These are phyloP conservation scores for Dictyostelium citrinum DNA, from an alignment of 78 protist species.

Conservation along the genomic window DNA sequence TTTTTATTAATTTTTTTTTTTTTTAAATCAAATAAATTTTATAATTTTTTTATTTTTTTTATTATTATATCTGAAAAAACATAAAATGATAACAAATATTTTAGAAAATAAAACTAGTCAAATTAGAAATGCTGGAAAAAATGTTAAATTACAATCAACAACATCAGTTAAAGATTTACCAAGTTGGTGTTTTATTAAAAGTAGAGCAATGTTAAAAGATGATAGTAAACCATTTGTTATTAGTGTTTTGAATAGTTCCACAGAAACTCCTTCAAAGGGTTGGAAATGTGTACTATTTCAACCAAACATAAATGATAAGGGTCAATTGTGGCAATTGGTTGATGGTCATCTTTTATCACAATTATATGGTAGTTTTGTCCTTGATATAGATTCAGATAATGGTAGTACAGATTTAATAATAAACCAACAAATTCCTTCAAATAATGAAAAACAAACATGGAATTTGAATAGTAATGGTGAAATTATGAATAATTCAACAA, in stretches of 20 bases:
- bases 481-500: not conserved
- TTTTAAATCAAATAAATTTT: too few species aligned
- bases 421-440: not conserved
- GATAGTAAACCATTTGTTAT: not conserved
- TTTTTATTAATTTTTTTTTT: too few species aligned
- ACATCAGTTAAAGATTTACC: not conserved
- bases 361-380: not conserved
- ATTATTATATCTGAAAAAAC: too few species aligned
- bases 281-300: not conserved
- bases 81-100: too few species aligned
- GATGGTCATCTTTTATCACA: not conserved
- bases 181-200: not conserved
- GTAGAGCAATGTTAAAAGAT: not conserved
- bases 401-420: not conserved
- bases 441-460: not conserved
- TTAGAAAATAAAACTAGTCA: not conserved
- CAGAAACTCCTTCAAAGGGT: not conserved
- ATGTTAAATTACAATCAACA: not conserved
- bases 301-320: not conserved
- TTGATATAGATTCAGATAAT: not conserved
- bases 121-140: not conserved
- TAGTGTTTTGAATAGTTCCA: not conserved
- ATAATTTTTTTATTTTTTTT: too few species aligned
- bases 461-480: not conserved
- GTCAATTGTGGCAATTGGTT: not conserved